Base-by-base conservation (phyloP, 176 grass and related monocot species). In the Oryza officinalis region DNA sequence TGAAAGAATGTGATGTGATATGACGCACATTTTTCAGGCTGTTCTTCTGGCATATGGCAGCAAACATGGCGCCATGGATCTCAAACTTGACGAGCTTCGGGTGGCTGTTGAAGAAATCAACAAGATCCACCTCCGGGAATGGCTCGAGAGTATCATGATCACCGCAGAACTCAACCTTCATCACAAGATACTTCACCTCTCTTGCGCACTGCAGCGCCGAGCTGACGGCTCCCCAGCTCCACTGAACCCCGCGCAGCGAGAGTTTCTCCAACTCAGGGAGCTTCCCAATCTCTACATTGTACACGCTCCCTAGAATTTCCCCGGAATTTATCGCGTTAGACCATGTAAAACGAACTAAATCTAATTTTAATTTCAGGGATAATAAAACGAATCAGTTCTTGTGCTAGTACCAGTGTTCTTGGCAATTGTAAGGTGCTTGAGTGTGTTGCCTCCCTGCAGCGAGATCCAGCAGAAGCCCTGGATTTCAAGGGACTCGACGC, bases 151-250 rank as follows among this genome's bases (percentile, higher is more conserved):
- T 83, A 3, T 99, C 91, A n/a, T 80, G 70, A 73, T 99, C 89
- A 1, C 93, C 93, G 10, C 91, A 99, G 76, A 99, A 99, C 69
- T 99, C 96, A 30, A 99, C 85, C 80, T 96, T 99, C 96, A 99
- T 99, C 37, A 93, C 84, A 10, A 99, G 83, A 41, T 98, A 89
- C 67, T 84, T 92, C 50, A 93, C 89, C 63, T 95, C 91, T 46
- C 65, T 75, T 14, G 93, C 89, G 30, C 87, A 83, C 46, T 83
- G 89, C 33, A 98, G 83, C 65, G 83, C 65, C 3, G 93, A 89
- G 65, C 61, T 87, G 83, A 98, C 71, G 1, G 96, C 93, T 22
- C 69, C 78, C 96, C 96, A 98, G 80, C 85, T 92, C 96, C 96
- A 98, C 83, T 98, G 93, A 26, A 98, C 85, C 6, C 96, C 96